phyloP scores from a whole-genome alignment of 768 basidiomycete genomes.

The Chlorophyllum brunneum region DNA sequence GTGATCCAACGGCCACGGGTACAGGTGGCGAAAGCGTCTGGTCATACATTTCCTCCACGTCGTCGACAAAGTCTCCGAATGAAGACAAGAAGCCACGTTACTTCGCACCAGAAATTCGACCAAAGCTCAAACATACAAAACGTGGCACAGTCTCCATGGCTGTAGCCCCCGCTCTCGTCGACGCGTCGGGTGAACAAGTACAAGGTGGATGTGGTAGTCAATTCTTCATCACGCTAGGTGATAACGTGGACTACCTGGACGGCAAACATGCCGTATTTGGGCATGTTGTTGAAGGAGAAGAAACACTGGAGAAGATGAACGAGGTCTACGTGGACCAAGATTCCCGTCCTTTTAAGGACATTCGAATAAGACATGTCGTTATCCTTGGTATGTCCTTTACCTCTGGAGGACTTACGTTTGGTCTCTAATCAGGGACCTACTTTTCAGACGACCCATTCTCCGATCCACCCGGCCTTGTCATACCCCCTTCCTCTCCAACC shows the following conservation, averaged over 20 bases:
- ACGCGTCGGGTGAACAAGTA: slow-evolving; percentile 37
- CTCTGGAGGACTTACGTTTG: not conserved
- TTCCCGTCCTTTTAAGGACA: slow-evolving; percentile 89
- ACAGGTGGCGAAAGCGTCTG: slow-evolving; percentile 90
- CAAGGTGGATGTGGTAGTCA: slow-evolving; percentile 84
- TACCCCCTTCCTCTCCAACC: slow-evolving; percentile 74
- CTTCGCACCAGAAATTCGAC: slow-evolving; percentile 79
- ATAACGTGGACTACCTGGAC: slow-evolving; percentile 93
- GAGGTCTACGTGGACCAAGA: slow-evolving; percentile 88
- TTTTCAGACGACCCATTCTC: slow-evolving; percentile 90
- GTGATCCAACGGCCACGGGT: slow-evolving; percentile 95
- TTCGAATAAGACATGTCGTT: slow-evolving; percentile 93
- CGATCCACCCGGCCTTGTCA: slow-evolving; percentile 73
- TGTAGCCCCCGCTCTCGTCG: slow-evolving; percentile 66
- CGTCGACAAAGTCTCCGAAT: slow-evolving; percentile 25
- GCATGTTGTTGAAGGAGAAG: slow-evolving; percentile 90
- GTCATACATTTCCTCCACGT: slow-evolving; percentile 59
- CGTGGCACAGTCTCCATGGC: slow-evolving; percentile 98
- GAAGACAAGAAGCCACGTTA: slow-evolving; percentile 57
- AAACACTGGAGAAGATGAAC: slow-evolving; percentile 89
- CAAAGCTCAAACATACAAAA: slow-evolving; percentile 76
- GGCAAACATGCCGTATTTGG: slow-evolving; percentile 93
- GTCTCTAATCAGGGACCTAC: not conserved
- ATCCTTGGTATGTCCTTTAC: slow-evolving; percentile 63
- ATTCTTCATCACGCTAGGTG: slow-evolving; percentile 92